phyloP scores from a whole-genome alignment of 257 asterid species.

The Scutellaria minor region DNA sequence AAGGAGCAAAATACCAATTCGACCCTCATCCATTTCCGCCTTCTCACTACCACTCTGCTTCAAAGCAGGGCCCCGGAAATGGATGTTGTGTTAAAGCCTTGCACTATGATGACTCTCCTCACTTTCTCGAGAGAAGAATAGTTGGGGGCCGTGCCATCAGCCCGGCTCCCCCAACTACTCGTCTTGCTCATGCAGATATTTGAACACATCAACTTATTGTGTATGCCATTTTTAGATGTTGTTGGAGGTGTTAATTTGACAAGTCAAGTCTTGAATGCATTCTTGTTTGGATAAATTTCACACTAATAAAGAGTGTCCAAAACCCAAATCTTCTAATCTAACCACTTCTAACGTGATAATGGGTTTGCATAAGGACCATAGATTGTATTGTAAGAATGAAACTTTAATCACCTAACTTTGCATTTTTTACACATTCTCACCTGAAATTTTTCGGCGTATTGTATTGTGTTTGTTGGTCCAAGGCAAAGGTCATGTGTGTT shows the following conservation, averaged over 20 bases:
- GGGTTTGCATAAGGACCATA: no score
- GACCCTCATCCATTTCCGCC: conserved; percentile 47
- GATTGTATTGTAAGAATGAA: no score
- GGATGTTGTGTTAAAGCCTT: conserved; percentile 41
- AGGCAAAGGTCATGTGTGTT: no score
- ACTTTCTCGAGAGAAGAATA: conserved; percentile 42
- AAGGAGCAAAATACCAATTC: conserved; percentile 51
- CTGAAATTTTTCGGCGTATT: no score
- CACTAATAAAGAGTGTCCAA: no score
- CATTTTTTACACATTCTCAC: no score
- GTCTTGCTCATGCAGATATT: conserved; percentile 23
- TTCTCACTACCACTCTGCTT: conserved; percentile 27
- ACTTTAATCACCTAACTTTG: no score
- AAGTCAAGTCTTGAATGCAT: no score
- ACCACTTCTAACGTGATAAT: no score
- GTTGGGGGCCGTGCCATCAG: conserved; percentile 37
- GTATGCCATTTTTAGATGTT: background rate
- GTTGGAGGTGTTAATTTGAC: background rate
- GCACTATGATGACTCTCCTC: conserved; percentile 46
- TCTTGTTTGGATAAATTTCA: no score
- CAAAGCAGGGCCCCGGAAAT: conserved; percentile 39
- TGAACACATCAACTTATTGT: background rate
- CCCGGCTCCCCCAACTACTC: conserved; percentile 46
- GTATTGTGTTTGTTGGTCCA: no score
- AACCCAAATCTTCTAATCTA: no score